Evolutionary conservation across 2,329 filamentous ascomycete genomes (phyloP), one percentile per base, ranked within the genome.

Genomic region (Cryphonectria naterciae): DNA sequence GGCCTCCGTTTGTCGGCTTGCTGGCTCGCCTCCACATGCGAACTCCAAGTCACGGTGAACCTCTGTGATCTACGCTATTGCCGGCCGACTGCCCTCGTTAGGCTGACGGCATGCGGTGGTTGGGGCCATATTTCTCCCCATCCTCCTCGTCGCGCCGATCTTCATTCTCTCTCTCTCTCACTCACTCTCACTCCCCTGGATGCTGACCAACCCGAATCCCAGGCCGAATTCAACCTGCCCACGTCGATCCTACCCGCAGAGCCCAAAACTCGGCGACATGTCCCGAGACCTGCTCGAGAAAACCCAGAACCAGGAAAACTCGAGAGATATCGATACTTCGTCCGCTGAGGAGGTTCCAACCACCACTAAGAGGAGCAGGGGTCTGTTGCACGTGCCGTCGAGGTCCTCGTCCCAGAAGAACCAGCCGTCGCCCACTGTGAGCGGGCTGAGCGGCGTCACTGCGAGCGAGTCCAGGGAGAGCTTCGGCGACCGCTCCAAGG

Each of bases 401-500:
- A 85, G 87, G 80, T 89, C 88, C 63, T 90, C 89, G 60, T 90
- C 88, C 46, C 88, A 87, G 74, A 86, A 85, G 78, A 84, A 87
- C 77, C 86, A 90, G 78, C 83, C 87, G 73, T 89, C 87, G 61
- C 85, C 87, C 69, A 88, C 87, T 69, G 83, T 86, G 61, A 89
- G 88, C 58, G 88, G 86, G 65, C 80, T 91, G 73, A 90, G 87
- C 79, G 88, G 88, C 76, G 85, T 83, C 63, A 89, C 88, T 67
- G 85, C 85, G 69, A 86, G 83, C 79, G 88, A 90, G 75, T 83
- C 86, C 69, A 83, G 86, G 78, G 89, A 89, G 76, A 91, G 88
- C 78, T 88, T 90, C 75, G 86, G 87, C 75, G 86, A 86, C 71
- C 85, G 86, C 75, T 92, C 91, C 65, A 91, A 89, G 80, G 89